Base-by-base conservation (phyloP, 2,329 filamentous ascomycete genomes). In the Fusarium transvaalense region DNA sequence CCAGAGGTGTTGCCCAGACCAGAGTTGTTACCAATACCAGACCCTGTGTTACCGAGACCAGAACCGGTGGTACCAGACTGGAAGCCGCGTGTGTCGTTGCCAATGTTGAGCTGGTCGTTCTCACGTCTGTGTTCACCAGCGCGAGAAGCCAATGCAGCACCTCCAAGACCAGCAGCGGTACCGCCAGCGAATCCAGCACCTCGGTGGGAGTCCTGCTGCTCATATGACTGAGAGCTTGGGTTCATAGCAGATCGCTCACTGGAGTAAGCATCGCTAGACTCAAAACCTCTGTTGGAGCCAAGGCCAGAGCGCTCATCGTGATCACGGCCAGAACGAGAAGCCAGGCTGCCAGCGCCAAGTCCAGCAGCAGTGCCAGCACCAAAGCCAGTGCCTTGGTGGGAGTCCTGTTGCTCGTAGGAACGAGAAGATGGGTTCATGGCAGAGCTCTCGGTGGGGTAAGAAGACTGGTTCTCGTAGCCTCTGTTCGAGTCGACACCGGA, bases 131-230 rank as follows among this genome's bases (percentile, higher is more conserved):
- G 35, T 15, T 45, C 3, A 17, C 41, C 10, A 13, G 38, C 34
- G 5, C 52, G 66, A 2, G 58, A 70, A 2, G 57, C 62, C 2
- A 70, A 42, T 2, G 53, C 62, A 2, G 53, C 68, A 7, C 56
- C 68, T 0, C 69, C 62, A 3, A 71, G 27, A 7, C 68, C 69
- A 0, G 62, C 59, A 8, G 57, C 68, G 13, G 64, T 31, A 10
- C 58, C 65, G 1, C 56, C 19, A 5, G 51, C 56, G 1, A 64
- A 32, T 6, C 43, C 52, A 21, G 29, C 23, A 3, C 53, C 46
- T 17, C n/a, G 38, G 12, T 42, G 29, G 10, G 37, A 35, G n/a
- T 37, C 37, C 4, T 13, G 21, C 12, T 54, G 38, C 31, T 47
- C 39, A 15, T 38, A 38, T 5, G 23, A 13, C 14, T 47, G 52